These are phyloP conservation scores for Aspergillus unguis DNA, from an alignment of 2,329 filamentous ascomycete species.

Conservation along the genomic window DNA sequence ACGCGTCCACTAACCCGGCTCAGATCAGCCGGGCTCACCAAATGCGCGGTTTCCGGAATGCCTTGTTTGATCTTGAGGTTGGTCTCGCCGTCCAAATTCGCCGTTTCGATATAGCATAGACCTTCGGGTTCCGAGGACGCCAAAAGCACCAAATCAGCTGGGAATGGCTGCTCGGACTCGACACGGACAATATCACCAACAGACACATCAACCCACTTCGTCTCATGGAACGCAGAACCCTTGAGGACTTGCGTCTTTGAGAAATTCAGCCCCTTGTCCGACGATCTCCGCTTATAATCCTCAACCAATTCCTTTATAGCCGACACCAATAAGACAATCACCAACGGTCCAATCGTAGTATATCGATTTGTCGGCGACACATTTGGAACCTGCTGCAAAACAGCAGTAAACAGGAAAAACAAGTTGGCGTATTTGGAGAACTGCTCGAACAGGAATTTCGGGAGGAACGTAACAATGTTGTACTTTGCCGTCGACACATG, in stretches of 20 bases:
- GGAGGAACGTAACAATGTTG: conserved; percentile 86
- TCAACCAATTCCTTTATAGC: conserved; percentile 92
- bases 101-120: conserved; percentile 97
- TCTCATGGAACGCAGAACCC: conserved; percentile 78
- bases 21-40: conserved; percentile 83
- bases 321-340: conserved; percentile 88
- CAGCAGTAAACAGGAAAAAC: conserved; percentile 97
- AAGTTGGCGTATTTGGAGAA: conserved; percentile 99
- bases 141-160: conserved; percentile 85
- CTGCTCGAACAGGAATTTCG: conserved; percentile 96
- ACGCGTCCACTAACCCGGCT: conserved; percentile 81
- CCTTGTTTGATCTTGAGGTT: conserved; percentile 99
- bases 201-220: conserved; percentile 88
- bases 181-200: conserved; percentile 93
- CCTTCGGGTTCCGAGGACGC: conserved; percentile 97
- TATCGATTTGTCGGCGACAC: conserved; percentile 94
- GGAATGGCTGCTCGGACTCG: conserved; percentile 91
- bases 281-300: conserved; percentile 83
- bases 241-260: conserved; percentile 79
- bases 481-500: conserved; percentile 98
- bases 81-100: conserved; percentile 95
- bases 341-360: conserved; percentile 92
- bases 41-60: conserved; percentile 81
- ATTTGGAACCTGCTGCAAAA: conserved; percentile 88
- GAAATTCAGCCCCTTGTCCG: conserved; percentile 82